Conservation (phyloP, 768 basidiomycete genomes). For the Amanita subjunquillea region DNA sequence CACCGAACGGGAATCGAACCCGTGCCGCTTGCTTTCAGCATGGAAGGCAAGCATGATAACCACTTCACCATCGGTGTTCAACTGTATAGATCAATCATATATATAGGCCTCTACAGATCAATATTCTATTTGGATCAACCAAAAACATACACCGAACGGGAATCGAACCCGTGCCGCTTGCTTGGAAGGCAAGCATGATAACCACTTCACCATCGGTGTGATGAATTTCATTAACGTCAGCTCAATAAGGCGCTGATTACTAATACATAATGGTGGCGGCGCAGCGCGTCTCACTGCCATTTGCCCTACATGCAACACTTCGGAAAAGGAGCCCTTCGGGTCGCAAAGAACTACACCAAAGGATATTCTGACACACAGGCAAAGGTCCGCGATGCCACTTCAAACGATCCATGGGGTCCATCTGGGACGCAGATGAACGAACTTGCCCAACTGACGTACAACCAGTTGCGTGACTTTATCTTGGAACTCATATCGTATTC, state of each 20-base stretch:
- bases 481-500: neutral
- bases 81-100: no score
- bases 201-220: conserved; percentile 73
- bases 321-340: conserved; percentile 76
- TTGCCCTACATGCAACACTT: conserved; percentile 52
- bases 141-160: conserved; percentile 4
- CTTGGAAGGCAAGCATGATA: conserved; percentile 88
- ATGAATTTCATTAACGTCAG: neutral
- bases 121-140: neutral
- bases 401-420: conserved; percentile 97
- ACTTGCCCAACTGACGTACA: conserved; percentile 92
- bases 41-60: conserved; percentile 91
- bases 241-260: neutral
- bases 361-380: conserved; percentile 93
- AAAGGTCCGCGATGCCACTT: conserved; percentile 93
- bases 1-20: conserved; percentile 4
- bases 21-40: conserved; percentile 14
- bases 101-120: no score
- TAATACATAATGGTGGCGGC: neutral
- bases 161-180: conserved; percentile 9
- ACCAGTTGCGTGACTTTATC: conserved; percentile 45
- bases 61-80: conserved; percentile 64
- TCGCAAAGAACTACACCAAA: conserved; percentile 93
- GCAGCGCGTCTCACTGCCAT: conserved; percentile 7
- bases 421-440: conserved; percentile 99